Conservation (phyloP, 768 basidiomycete species). For the Pleurotus tuber-regium region DNA sequence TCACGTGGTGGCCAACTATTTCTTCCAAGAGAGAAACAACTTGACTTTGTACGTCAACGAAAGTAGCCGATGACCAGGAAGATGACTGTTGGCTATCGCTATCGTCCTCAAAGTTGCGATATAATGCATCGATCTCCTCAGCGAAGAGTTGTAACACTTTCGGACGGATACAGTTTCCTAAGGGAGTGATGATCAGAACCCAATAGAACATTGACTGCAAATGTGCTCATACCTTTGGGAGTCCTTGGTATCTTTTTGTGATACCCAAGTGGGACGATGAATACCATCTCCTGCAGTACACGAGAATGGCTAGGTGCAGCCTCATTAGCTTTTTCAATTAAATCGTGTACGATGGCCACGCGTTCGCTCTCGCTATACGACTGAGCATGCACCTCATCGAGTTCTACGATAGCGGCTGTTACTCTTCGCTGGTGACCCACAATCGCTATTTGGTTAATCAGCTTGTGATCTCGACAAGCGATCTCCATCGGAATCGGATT, state of each 20-base stretch:
- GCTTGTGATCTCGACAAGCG: conserved; percentile 5
- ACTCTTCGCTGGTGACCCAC: conserved; percentile 14
- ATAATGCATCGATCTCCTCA: conserved; percentile 13
- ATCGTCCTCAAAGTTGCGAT: conserved; percentile 8
- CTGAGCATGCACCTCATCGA: conserved; percentile 5
- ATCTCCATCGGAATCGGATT: conserved; percentile 15
- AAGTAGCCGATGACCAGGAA: not conserved
- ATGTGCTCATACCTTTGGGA: conserved; percentile 11
- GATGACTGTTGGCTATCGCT: not conserved
- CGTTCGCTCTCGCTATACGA: conserved; percentile 10
- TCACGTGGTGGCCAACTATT: conserved; percentile 3
- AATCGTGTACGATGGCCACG: not conserved
- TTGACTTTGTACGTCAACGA: conserved; percentile 6
- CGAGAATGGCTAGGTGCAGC: conserved; percentile 12
- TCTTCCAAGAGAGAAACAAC: conserved; percentile 9
- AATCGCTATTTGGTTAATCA: conserved; percentile 10
- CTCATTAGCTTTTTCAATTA: conserved; percentile 5
- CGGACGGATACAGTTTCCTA: conserved; percentile 15
- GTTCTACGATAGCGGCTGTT: conserved; percentile 13
- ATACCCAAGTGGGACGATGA: conserved; percentile 9
- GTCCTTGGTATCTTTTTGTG: conserved; percentile 12
- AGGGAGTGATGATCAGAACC: not conserved
- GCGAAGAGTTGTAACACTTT: conserved; percentile 11
- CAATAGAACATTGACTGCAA: not conserved
- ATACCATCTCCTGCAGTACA: conserved; percentile 14